Conservation (phyloP, 1,284 basidiomycete genomes). For the Rhodotorula sp. region DNA sequence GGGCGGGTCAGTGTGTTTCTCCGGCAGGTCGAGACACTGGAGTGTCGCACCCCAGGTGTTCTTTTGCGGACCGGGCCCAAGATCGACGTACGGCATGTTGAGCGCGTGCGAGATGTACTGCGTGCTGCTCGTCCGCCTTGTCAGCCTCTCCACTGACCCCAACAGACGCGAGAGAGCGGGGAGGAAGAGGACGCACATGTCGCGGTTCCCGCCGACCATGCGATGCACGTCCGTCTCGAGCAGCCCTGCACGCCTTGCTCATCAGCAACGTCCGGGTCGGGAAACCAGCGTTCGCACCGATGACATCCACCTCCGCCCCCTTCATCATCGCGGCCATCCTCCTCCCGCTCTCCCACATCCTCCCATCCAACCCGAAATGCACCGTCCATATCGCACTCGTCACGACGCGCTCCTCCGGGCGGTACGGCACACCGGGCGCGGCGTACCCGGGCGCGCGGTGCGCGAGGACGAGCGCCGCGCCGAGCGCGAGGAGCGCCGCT, state of each 20-base stretch:
- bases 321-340: constrained; percentile 71
- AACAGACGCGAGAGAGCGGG: not conserved
- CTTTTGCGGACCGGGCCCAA: constrained; percentile 47
- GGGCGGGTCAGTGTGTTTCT: no score
- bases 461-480: constrained; percentile 33
- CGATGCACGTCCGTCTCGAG: constrained; percentile 84
- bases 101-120: constrained; percentile 45
- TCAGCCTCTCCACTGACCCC: no score
- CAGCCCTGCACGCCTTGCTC: constrained; percentile 56
- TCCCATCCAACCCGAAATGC: constrained; percentile 61
- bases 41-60: constrained; percentile 74
- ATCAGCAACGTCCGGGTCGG: not conserved
- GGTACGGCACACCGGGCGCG: constrained; percentile 58
- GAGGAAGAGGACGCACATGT: constrained; percentile 62
- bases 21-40: no score
- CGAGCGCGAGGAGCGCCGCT: constrained; percentile 31
- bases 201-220: constrained; percentile 84
- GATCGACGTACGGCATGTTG: constrained; percentile 51
- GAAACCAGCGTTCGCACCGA: constrained; percentile 41
- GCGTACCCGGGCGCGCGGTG: not conserved
- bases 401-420: constrained; percentile 67
- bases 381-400: constrained; percentile 93
- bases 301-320: constrained; percentile 49
- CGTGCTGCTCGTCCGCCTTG: constrained; percentile 20
- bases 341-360: constrained; percentile 73